Percentiles rank a stretch among this genome's conserved stretches.
Evolutionary conservation across 495 filamentous ascomycete species (phyloP).

Genomic region (Entonaema liquescens): DNA sequence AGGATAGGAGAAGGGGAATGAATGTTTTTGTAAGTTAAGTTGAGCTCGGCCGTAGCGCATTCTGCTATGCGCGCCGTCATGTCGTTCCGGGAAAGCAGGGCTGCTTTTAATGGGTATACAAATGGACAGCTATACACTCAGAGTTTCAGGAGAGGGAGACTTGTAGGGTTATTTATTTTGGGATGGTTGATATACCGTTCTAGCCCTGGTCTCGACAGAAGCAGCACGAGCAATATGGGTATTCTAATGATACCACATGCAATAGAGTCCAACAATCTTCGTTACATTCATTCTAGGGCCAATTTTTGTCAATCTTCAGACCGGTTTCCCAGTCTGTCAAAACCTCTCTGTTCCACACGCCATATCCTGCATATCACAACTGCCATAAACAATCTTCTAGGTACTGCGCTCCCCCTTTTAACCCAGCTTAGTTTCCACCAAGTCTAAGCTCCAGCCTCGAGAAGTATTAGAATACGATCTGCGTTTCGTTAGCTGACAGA

Average conservation of each 20-base stretch:
- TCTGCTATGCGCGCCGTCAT: neutral
- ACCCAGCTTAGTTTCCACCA: too few species aligned
- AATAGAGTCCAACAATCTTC: neutral
- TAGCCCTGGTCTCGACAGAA: slow-evolving; percentile 15
- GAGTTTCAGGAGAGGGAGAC: neutral
- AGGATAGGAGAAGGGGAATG: neutral
- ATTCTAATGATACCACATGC: slow-evolving; percentile 26
- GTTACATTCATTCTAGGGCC: slow-evolving; percentile 11
- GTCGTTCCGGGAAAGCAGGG: neutral
- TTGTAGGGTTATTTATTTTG: neutral
- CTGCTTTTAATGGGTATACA: slow-evolving; percentile 1
- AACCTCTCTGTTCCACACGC: neutral
- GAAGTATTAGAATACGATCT: slow-evolving; percentile 4
- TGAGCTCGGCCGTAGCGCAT: neutral
- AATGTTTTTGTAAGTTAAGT: neutral
- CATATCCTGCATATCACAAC: neutral
- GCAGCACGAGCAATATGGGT: slow-evolving; percentile 18
- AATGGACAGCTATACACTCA: neutral
- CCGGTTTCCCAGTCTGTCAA: neutral
- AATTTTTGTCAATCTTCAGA: neutral
- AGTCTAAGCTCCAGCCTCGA: neutral
- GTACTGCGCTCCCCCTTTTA: neutral
- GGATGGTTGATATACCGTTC: slow-evolving; percentile 13
- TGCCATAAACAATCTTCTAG: neutral
- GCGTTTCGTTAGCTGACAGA: slow-evolving; percentile 22